Evolutionary conservation across 75 land plant genomes (phyloP), one percentile per base, ranked within the genome.

Genomic region (Sequoiadendron giganteum): DNA sequence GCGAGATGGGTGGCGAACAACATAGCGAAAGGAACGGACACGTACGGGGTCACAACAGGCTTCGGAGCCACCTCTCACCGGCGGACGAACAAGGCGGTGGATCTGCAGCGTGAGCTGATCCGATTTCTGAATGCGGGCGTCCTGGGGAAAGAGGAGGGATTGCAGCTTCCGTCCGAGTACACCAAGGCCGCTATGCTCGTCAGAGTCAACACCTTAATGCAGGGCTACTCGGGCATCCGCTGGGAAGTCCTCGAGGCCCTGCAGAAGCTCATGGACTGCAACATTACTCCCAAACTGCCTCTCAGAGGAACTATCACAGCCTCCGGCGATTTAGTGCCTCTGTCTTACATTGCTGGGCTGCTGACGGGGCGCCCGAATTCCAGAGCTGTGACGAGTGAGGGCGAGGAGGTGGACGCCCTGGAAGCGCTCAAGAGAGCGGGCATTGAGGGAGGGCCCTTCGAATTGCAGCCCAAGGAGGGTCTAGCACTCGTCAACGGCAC

Each of bases 401-500:
- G 94, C 45, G 83, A 85, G 9, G 91, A 88, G 56, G 85, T 92
- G 72, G 73, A 88, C 1, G 87, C 93, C 47, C 43, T 39, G 18
- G 95, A 94, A 84, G 95, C 92, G 18, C 61, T 95, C 48, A 88
- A 85, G 39, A 81, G 87, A 5, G 93, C 85, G 4, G 95, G 96
- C 0, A 42, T 42, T 42, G 78, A 92, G 25, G 84, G 55, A 13
- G 47, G 38, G 61, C 90, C 89, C 30, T 91, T 91, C 87, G 94
- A 94, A 90, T 85, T 95, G 86, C 96, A 92, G 93, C 95, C 94
- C 14, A 95, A 94, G 86, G 96, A 94, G 90, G 94, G 93, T 1
- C 90, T 94, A 10, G 96, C 95, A 10, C 87, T 94, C 0, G 98
- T 96, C 34, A 96, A 96, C 87, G 97, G 97, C 73, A 95, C 97